These are phyloP conservation scores for Talaromyces sp. DNA, from an alignment of 2,329 filamentous ascomycete species.

Conservation along the genomic window DNA sequence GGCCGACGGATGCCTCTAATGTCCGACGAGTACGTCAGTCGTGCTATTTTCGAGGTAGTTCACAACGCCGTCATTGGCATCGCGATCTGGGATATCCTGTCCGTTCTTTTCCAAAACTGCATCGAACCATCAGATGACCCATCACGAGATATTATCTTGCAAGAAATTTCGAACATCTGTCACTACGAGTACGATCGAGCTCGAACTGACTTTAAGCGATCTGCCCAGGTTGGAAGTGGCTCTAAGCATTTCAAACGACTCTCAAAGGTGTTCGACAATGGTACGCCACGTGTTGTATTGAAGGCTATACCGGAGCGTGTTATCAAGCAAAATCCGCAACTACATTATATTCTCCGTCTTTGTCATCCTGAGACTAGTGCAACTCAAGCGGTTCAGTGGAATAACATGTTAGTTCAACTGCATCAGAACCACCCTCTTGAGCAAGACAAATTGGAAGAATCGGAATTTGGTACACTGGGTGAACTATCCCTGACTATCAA, in stretches of 20 bases:
- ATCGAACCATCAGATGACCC: slow-evolving; percentile 32
- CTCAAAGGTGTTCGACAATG: slow-evolving; percentile 34
- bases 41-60: slow-evolving; percentile 42
- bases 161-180: slow-evolving; percentile 47
- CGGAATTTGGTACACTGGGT: neutral
- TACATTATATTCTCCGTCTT: slow-evolving; percentile 46
- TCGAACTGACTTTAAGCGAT: slow-evolving; percentile 41
- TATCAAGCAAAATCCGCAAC: slow-evolving; percentile 37
- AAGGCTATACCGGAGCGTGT: slow-evolving; percentile 44
- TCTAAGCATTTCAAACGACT: slow-evolving; percentile 44
- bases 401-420: neutral
- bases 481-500: neutral
- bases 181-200: slow-evolving; percentile 44
- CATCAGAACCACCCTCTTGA: neutral
- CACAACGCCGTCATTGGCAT: slow-evolving; percentile 35
- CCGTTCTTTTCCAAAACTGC: neutral
- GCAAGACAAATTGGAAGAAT: neutral
- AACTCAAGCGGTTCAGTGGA: slow-evolving; percentile 28
- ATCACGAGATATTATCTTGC: slow-evolving; percentile 37
- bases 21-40: slow-evolving; percentile 45
- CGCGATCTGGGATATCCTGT: slow-evolving; percentile 39
- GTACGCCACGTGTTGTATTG: slow-evolving; percentile 36
- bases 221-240: slow-evolving; percentile 36
- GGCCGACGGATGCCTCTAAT: slow-evolving; percentile 38
- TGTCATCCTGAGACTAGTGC: slow-evolving; percentile 40